Conservation (phyloP, 768 basidiomycete species). For the Candolleomyces efflorescens region DNA sequence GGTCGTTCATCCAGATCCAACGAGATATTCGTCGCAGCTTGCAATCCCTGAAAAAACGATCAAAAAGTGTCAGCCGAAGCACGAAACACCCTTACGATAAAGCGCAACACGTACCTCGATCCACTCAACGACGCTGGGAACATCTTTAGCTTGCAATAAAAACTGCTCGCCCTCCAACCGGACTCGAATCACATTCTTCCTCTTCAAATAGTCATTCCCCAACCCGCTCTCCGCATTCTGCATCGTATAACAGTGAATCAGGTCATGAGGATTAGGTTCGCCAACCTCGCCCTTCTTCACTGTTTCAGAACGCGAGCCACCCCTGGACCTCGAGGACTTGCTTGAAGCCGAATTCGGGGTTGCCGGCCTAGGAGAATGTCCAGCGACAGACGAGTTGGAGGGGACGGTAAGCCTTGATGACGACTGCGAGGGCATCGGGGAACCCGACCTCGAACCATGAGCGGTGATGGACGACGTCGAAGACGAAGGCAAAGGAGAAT, state of each 20-base stretch:
- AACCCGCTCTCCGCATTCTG: constrained; percentile 92
- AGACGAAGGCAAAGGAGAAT: constrained; percentile 4
- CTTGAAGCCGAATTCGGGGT: constrained; percentile 7
- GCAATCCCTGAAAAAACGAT: constrained; percentile 63
- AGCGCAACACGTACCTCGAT: constrained; percentile 67
- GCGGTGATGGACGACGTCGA: background rate
- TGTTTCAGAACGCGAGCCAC: constrained; percentile 1
- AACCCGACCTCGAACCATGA: background rate
- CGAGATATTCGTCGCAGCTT: constrained; percentile 88
- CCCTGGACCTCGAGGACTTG: background rate
- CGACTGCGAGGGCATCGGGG: background rate
- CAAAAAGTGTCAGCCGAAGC: constrained; percentile 2
- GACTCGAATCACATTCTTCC: constrained; percentile 90
- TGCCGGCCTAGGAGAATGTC: constrained; percentile 8
- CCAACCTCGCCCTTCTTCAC: constrained; percentile 19
- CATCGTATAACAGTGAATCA: constrained; percentile 73
- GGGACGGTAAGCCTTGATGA: background rate
- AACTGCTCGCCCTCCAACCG: constrained; percentile 96
- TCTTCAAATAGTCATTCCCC: constrained; percentile 91
- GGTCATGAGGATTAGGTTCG: constrained; percentile 44
- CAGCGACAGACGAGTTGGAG: constrained; percentile 3
- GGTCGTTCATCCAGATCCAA: constrained; percentile 87
- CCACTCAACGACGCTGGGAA: constrained; percentile 87
- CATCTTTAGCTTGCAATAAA: constrained; percentile 81
- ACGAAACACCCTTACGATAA: constrained; percentile 7